These are phyloP conservation scores for Verticillium isaacii DNA, from an alignment of 2,329 filamentous ascomycete genomes.

Conservation along the genomic window DNA sequence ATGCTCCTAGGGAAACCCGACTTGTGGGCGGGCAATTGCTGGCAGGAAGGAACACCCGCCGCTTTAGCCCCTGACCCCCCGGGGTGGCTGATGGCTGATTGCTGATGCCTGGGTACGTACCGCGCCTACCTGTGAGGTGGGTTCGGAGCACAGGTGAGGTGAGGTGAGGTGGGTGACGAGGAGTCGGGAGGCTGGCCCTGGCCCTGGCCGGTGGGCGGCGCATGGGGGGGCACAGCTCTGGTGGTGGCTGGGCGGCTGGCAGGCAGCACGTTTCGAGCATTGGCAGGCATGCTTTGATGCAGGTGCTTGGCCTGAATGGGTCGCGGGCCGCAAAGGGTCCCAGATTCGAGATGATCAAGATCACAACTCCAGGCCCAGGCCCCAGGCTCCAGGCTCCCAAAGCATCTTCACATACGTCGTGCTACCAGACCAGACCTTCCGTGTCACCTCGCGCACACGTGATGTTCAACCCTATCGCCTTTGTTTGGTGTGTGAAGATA, in stretches of 20 bases:
- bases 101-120: background rate
- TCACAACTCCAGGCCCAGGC: too few species aligned
- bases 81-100: background rate
- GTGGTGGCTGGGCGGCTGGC: background rate
- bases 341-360: background rate
- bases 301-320: background rate
- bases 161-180: background rate
- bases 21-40: conserved; percentile 3
- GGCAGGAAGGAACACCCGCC: background rate
- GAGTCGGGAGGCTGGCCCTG: background rate
- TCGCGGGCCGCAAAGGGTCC: background rate
- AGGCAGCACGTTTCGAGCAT: background rate
- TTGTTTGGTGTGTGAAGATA: background rate
- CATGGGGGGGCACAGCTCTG: background rate
- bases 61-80: background rate
- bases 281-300: background rate
- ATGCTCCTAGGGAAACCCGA: background rate
- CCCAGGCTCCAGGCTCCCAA: too few species aligned
- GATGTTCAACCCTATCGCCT: background rate
- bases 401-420: too few species aligned
- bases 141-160: background rate
- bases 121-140: background rate
- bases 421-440: background rate
- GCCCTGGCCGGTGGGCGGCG: background rate
- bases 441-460: background rate